Percentiles rank a stretch among this genome's conserved stretches.
Evolutionary conservation across 306 rosid species (phyloP).

Genomic region (Inga oerstediana): DNA sequence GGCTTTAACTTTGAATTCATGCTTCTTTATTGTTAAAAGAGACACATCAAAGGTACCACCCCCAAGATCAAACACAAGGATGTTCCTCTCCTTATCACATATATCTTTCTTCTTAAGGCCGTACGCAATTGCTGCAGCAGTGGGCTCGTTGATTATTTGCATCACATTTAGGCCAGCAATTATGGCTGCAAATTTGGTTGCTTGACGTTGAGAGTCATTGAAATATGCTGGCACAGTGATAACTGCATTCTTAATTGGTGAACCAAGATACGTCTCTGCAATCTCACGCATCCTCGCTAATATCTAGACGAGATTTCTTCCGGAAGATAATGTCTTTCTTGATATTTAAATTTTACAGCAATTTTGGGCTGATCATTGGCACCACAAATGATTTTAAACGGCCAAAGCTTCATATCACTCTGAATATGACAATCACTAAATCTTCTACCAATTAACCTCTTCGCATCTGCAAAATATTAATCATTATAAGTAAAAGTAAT

Average conservation of each 20-base stretch:
- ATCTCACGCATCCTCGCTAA: background rate
- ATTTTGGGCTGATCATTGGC: constrained; percentile 48
- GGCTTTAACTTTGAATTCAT: background rate
- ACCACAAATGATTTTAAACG: constrained; percentile 43
- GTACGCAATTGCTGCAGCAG: too few relatives aligned
- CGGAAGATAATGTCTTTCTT: constrained; percentile 38
- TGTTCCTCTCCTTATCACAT: too few relatives aligned
- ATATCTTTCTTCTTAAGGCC: too few relatives aligned
- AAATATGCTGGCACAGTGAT: constrained; percentile 38
- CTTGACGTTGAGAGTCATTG: too few relatives aligned
- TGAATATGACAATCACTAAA: background rate
- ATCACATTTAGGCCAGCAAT: too few relatives aligned
- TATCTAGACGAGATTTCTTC: constrained; percentile 36
- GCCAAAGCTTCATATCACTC: constrained; percentile 33
- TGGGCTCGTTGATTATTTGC: too few relatives aligned
- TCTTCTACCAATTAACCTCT: constrained; percentile 70
- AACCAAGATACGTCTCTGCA: background rate
- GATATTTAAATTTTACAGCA: constrained; percentile 38
- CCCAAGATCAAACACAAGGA: too few relatives aligned
- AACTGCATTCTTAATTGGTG: background rate
- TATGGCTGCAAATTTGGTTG: too few relatives aligned
- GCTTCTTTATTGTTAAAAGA: background rate
- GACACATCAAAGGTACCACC: constrained; percentile 36
- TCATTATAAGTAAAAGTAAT: background rate
- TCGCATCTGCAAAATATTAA: constrained; percentile 43